Base-by-base conservation (phyloP, 2,329 filamentous ascomycete species). In the Catunica adiposa region DNA sequence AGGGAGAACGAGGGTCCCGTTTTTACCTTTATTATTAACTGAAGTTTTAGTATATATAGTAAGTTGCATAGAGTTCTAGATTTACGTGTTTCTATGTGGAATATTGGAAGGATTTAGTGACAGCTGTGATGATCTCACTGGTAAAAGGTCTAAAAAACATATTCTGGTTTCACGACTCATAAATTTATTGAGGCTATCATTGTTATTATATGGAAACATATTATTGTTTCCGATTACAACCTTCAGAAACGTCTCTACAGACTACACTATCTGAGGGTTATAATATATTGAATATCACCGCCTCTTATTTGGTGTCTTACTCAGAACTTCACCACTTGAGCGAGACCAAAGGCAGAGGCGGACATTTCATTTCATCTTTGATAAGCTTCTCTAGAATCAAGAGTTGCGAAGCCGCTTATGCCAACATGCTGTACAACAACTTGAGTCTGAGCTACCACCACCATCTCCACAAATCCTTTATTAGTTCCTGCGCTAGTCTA, bases 281-380 rank as follows among this genome's bases (percentile, higher is more conserved):
- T 38, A 26, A 34, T 25, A n/a, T 29, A 52, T 38, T 22, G 29
- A 48, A 48, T 9, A 3, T 20, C 23, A 20, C 34, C 15, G 20
- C 50, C 50, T 52, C 50, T 52, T 52, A 52, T 52, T 52, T 52
- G 50, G 50, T 38, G 50, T 52, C 50, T 26, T 23, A 38, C 11
- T 25, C 29, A 38, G 31, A 51, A 26, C 11, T 38, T 52, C 20
- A 48, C 31, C 29, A 38, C 22, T 52, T 52, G 50, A 38, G 8
- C n/a, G 22, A 26, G 50, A 52, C 29, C 50, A 52, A 52, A 52
- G 50, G 50, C 50, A 52, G 50, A 52, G 50, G 50, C 26, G n/a
- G 20, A 52, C 14, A 52, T 37, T 25, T n/a, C 9, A 6, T 22
- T 23, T 23, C 8, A 23, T 2, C 23, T 14, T 23, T 8, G 17